Percentiles rank a stretch among this genome's conserved stretches.
phyloP scores from a whole-genome alignment of 768 basidiomycete species.

The Cantharellus cinnabarinus region DNA sequence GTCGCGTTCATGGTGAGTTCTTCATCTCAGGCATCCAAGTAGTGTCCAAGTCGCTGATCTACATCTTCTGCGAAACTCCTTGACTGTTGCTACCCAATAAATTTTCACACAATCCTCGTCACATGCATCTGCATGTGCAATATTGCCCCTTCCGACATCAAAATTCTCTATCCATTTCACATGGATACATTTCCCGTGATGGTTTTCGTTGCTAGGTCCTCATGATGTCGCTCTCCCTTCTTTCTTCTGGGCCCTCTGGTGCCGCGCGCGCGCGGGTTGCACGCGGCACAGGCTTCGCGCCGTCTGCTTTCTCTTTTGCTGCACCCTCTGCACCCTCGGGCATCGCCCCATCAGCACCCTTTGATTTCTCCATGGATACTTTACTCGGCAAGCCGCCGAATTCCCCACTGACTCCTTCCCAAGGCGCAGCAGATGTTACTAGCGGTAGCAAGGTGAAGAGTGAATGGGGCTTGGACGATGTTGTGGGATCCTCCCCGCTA shows the following conservation, averaged over 20 bases:
- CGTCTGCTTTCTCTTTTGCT: background rate
- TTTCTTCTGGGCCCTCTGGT: background rate
- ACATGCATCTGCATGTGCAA: background rate
- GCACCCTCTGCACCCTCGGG: background rate
- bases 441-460: no score
- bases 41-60: background rate
- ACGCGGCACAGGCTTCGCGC: background rate
- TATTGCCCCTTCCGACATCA: background rate
- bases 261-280: background rate
- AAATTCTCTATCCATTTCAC: background rate
- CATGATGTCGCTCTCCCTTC: conserved; percentile 7
- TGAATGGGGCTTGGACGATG: no score
- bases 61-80: background rate
- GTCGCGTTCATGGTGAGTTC: conserved; percentile 12
- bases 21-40: background rate
- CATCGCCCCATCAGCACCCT: background rate
- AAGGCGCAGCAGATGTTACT: no score
- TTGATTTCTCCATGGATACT: background rate
- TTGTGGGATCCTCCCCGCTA: no score
- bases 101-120: background rate
- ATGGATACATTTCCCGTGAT: background rate
- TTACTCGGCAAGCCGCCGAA: background rate
- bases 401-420: no score
- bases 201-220: conserved; percentile 2
- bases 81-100: background rate